These are phyloP conservation scores for Penicillium paneum DNA, from an alignment of 2,329 filamentous ascomycete species.

Conservation along the genomic window DNA sequence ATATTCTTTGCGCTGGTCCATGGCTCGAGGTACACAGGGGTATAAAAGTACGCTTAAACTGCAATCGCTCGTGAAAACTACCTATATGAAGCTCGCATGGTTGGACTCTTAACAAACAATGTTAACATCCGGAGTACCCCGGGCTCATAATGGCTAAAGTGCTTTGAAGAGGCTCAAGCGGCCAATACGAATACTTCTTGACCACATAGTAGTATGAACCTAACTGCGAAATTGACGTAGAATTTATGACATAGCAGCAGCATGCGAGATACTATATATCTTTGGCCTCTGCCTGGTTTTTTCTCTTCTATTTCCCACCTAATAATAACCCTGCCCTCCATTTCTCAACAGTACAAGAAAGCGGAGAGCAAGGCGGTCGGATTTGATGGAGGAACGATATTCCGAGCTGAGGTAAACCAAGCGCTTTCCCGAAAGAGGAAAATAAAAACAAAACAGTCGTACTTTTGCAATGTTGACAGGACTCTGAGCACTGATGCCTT, in stretches of 20 bases:
- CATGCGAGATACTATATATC: background rate
- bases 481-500: background rate
- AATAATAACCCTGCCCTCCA: background rate
- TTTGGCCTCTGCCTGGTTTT: background rate
- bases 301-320: background rate
- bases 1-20: background rate
- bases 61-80: background rate
- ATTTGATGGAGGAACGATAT: background rate
- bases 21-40: background rate
- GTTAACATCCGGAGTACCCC: background rate
- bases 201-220: background rate
- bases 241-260: background rate
- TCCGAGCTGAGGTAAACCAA: conserved; percentile 8
- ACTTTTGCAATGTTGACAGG: background rate
- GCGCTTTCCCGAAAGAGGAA: conserved; percentile 22
- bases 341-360: background rate
- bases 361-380: background rate
- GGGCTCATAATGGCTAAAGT: background rate
- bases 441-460: conserved; percentile 33
- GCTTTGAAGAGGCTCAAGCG: background rate
- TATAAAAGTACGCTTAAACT: background rate
- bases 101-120: background rate
- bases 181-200: background rate
- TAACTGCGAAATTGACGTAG: background rate
- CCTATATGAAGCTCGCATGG: background rate